A percentile compares a stretch with the other conserved stretches of the same genome.
These are phyloP conservation scores for Ogataea trehalophila DNA, from an alignment of 805 yeast species.

Conservation along the genomic window DNA sequence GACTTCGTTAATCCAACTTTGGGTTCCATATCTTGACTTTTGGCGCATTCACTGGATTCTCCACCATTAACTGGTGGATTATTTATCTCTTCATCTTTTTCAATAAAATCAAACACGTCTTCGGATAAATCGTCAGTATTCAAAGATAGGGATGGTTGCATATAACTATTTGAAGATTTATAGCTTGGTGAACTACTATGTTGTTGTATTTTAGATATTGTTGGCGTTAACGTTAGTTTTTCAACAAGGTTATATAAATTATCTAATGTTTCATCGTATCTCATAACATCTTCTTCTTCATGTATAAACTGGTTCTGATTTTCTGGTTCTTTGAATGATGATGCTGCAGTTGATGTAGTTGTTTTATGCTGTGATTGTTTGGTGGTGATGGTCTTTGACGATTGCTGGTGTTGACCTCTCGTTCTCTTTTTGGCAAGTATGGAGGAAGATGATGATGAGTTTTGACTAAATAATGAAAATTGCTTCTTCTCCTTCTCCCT, in stretches of 20 bases:
- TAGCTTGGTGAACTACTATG: too few species aligned
- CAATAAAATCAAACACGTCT: too few species aligned
- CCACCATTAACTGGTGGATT: too few species aligned
- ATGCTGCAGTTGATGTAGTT: neutral
- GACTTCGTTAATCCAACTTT: too few species aligned
- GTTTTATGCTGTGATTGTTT: too few species aligned
- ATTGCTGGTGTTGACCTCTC: neutral
- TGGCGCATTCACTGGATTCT: too few species aligned
- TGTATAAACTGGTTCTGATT: neutral
- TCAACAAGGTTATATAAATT: neutral
- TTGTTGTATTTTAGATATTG: neutral
- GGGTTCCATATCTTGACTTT: too few species aligned
- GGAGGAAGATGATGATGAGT: neutral
- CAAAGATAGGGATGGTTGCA: too few species aligned
- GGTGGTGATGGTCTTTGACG: neutral
- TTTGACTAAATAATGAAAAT: constrained; percentile 1
- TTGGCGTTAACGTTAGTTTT: neutral
- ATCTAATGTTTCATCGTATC: constrained; percentile 5
- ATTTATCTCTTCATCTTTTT: too few species aligned
- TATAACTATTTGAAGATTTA: too few species aligned
- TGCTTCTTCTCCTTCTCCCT: constrained; percentile 1
- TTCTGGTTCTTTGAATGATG: neutral
- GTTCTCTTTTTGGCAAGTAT: neutral
- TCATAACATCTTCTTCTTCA: neutral
- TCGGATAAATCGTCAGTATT: too few species aligned